Conservation (phyloP, 2,329 filamentous ascomycete species). For the Colletotrichum kahawae region DNA sequence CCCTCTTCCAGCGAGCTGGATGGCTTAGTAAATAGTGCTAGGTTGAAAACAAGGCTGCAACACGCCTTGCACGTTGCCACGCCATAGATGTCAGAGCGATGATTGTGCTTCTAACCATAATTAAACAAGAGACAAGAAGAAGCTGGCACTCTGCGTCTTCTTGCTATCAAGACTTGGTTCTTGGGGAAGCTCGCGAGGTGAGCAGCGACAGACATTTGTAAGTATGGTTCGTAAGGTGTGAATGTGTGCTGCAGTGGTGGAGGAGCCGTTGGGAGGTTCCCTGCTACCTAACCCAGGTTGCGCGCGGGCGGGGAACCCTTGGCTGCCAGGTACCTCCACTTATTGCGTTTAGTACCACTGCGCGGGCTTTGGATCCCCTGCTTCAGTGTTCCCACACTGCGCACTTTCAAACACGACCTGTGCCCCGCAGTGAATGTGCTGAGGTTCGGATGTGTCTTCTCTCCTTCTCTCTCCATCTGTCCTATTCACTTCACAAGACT, state of each 20-base stretch:
- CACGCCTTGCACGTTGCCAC: not conserved
- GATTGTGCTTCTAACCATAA: not conserved
- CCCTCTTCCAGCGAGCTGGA: not conserved
- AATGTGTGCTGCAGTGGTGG: not conserved
- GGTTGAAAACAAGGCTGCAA: not conserved
- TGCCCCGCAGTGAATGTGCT: slow-evolving; percentile 16
- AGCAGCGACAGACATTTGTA: not conserved
- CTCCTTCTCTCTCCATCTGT: not conserved
- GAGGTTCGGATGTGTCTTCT: not conserved
- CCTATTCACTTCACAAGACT: not conserved
- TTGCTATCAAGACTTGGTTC: not conserved
- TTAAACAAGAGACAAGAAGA: not conserved
- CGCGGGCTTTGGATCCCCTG: not conserved
- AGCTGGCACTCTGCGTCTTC: not conserved
- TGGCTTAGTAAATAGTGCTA: not conserved
- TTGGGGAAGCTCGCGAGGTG: not conserved
- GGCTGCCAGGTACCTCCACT: not conserved
- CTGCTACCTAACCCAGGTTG: not conserved
- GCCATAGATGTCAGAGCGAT: not conserved
- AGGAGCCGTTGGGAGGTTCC: not conserved
- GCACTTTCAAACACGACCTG: not conserved
- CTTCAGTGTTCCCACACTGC: not conserved
- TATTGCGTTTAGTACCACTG: not conserved
- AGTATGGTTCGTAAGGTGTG: not conserved
- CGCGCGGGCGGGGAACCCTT: not conserved